A percentile compares a stretch with the other conserved stretches of the same genome.
Conservation (phyloP, 148 eudicot species). For the Chenopodium berlandieri region DNA sequence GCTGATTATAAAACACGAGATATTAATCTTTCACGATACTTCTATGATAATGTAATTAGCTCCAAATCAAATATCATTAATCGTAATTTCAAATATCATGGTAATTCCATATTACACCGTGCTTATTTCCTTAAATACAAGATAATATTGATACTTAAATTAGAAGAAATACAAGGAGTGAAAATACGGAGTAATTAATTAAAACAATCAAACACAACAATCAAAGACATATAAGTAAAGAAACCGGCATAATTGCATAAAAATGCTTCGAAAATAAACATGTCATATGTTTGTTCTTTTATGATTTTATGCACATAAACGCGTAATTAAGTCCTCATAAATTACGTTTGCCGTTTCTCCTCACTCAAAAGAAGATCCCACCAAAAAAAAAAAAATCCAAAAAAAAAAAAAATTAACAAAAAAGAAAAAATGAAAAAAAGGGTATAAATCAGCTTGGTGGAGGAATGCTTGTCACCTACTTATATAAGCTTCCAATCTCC, state of each 20-base stretch:
- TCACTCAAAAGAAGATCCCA: slow-evolving; percentile 8
- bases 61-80: no score
- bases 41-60: not conserved
- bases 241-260: slow-evolving; percentile 9
- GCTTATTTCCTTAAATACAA: not conserved
- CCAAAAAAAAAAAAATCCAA: not conserved
- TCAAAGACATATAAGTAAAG: not conserved
- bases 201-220: no score
- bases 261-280: not conserved
- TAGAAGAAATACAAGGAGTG: not conserved
- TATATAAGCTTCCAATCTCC: slow-evolving; percentile 40
- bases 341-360: slow-evolving; percentile 28
- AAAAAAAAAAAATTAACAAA: not conserved
- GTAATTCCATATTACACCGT: not conserved
- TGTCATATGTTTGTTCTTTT: not conserved
- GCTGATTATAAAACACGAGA: not conserved
- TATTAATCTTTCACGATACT: no score
- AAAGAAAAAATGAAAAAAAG: not conserved
- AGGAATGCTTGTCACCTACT: slow-evolving; percentile 87
- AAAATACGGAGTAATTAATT: not conserved
- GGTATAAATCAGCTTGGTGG: slow-evolving; percentile 42
- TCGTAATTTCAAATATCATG: not conserved
- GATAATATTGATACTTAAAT: not conserved
- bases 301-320: not conserved
- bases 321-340: slow-evolving; percentile 24